Percentiles rank a stretch among this genome's conserved stretches.
Conservation (phyloP, 2,329 filamentous ascomycete species). For the Curvularia verruculosa region DNA sequence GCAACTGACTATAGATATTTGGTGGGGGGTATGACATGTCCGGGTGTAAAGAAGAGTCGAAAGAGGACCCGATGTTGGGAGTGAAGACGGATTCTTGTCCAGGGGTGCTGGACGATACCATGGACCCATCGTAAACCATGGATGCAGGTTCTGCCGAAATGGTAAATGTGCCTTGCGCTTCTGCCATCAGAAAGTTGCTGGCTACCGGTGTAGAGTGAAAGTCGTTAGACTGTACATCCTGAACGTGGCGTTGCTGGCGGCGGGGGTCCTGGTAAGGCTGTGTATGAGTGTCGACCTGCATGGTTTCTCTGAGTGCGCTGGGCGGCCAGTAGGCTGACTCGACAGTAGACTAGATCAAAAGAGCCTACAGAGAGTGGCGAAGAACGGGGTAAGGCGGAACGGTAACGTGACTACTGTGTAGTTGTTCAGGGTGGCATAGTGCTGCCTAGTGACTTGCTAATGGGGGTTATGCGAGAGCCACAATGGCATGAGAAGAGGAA, state of each 20-base stretch:
- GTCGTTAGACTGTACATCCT: conserved; percentile 38
- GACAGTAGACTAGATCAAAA: conserved; percentile 15
- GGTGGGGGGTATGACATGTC: conserved; percentile 42
- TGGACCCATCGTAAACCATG: conserved; percentile 42
- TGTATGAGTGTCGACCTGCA: conserved; percentile 44
- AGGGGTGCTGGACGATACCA: conserved; percentile 31
- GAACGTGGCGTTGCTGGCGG: conserved; percentile 44
- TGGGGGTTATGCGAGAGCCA: conserved; percentile 24
- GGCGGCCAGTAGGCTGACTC: conserved; percentile 31
- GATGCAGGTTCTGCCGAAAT: conserved; percentile 45
- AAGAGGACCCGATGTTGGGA: conserved; percentile 42
- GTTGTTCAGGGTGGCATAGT: conserved; percentile 43
- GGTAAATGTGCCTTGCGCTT: conserved; percentile 43
- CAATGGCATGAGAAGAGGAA: conserved; percentile 19
- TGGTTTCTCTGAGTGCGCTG: conserved; percentile 24
- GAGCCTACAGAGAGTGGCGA: conserved; percentile 16
- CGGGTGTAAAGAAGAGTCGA: conserved; percentile 46
- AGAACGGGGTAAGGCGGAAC: conserved; percentile 20
- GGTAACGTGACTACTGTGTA: conserved; percentile 40
- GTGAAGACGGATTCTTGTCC: conserved; percentile 41
- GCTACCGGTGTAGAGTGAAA: conserved; percentile 29
- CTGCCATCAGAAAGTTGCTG: conserved; percentile 37
- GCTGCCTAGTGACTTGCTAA: conserved; percentile 35
- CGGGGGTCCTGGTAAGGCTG: conserved; percentile 44
- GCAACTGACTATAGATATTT: conserved; percentile 33